Conservation (phyloP, 2,329 filamentous ascomycete genomes). For the Aspergillus brunneoviolaceus region DNA sequence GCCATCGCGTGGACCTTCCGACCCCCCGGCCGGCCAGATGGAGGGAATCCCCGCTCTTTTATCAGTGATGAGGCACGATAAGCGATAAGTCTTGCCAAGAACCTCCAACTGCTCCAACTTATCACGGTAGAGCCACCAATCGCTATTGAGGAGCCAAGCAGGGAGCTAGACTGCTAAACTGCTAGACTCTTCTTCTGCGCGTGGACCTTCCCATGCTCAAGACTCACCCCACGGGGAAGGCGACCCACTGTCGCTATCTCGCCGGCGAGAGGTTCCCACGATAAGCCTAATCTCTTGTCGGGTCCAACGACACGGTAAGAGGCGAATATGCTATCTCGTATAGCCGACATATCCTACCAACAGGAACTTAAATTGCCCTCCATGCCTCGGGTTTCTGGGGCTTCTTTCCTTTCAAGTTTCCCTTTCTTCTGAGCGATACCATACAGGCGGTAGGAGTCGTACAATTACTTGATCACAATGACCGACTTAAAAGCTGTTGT, state of each 20-base stretch:
- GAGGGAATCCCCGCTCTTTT: too few relatives aligned
- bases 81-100: too few relatives aligned
- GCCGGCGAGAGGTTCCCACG: not conserved
- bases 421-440: not conserved
- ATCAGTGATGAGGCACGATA: too few relatives aligned
- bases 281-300: slow-evolving; percentile 5
- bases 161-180: not conserved
- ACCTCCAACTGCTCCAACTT: too few relatives aligned
- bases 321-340: not conserved
- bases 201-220: slow-evolving; percentile 15
- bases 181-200: not conserved
- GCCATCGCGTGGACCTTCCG: too few relatives aligned
- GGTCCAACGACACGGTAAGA: not conserved
- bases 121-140: too few relatives aligned
- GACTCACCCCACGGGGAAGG: slow-evolving; percentile 1
- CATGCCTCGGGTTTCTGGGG: not conserved
- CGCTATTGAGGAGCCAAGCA: not conserved
- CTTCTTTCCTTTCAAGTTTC: not conserved
- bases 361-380: not conserved
- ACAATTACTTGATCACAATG: not conserved
- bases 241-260: not conserved
- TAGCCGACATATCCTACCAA: not conserved
- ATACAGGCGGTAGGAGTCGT: not conserved
- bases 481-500: not conserved
- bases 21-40: not conserved